These are phyloP conservation scores for Ceratocystis huliohia DNA, from an alignment of 2,329 filamentous ascomycete species.

Conservation along the genomic window DNA sequence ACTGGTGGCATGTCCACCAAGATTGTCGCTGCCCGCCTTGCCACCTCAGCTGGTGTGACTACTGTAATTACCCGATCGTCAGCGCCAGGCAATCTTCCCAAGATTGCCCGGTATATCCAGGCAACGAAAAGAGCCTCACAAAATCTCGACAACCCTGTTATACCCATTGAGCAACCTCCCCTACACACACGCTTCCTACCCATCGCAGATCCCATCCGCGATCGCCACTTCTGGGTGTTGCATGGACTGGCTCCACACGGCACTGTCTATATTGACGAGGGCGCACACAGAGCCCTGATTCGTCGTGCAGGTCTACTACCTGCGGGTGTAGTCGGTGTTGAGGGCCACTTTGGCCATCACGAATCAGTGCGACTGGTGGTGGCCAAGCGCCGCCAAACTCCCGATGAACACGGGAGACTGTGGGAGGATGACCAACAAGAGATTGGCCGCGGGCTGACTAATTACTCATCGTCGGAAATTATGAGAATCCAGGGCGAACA, in stretches of 20 bases:
- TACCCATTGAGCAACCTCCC: constrained; percentile 37
- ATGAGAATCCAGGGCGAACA: constrained; percentile 68
- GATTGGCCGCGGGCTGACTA: constrained; percentile 79
- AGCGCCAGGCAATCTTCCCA: constrained; percentile 81
- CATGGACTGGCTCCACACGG: constrained; percentile 85
- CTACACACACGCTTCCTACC: constrained; percentile 90
- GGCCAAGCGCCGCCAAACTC: constrained; percentile 45
- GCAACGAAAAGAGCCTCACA: constrained; percentile 29
- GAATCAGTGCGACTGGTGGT: constrained; percentile 82
- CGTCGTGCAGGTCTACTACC: constrained; percentile 80
- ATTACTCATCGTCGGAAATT: constrained; percentile 83
- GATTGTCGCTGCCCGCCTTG: constrained; percentile 82
- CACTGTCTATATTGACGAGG: constrained; percentile 83
- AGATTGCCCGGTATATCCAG: constrained; percentile 74
- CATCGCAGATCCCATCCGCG: constrained; percentile 69
- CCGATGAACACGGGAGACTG: constrained; percentile 33
- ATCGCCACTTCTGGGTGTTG: constrained; percentile 93
- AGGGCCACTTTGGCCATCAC: constrained; percentile 79
- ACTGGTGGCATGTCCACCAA: constrained; percentile 98
- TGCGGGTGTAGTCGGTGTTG: constrained; percentile 80
- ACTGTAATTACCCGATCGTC: constrained; percentile 90
- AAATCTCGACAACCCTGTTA: constrained; percentile 23
- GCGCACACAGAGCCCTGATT: constrained; percentile 66
- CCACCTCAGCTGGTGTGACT: constrained; percentile 86
- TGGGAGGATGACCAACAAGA: constrained; percentile 48